phyloP scores from a whole-genome alignment of 495 filamentous ascomycete species.

The Aspergillus steynii region DNA sequence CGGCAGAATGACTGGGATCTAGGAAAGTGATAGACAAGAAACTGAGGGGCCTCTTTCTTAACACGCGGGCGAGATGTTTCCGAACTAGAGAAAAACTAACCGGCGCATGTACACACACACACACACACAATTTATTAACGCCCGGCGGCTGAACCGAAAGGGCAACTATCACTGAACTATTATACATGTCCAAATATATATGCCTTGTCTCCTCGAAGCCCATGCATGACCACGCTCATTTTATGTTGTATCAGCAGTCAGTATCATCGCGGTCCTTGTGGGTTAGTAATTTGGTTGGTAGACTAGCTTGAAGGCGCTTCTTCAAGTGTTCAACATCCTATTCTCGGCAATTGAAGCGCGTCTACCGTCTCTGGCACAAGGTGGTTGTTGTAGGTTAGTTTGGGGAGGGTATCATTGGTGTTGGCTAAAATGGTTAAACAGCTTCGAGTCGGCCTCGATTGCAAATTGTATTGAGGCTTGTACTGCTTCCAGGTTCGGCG shows the following conservation, averaged over 20 bases:
- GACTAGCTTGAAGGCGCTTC: conserved; percentile 31
- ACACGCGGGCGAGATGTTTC: conserved; percentile 2
- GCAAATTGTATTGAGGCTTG: conserved; percentile 35
- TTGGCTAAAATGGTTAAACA: conserved; percentile 20
- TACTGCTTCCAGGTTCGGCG: conserved; percentile 35
- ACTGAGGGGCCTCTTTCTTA: conserved; percentile 9
- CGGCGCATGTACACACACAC: conserved; percentile 4
- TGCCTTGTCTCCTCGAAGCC: conserved; percentile 27
- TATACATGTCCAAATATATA: conserved; percentile 27
- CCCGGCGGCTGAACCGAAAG: conserved; percentile 32
- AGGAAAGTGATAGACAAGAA: conserved; percentile 10
- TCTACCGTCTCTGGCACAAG: conserved; percentile 24
- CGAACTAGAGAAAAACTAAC: conserved; percentile 11
- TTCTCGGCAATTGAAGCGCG: conserved; percentile 26
- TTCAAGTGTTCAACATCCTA: conserved; percentile 32
- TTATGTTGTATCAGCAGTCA: conserved; percentile 27
- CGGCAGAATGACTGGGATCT: neutral
- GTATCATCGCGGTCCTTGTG: conserved; percentile 25
- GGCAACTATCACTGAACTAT: conserved; percentile 34
- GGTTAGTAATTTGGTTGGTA: conserved; percentile 32
- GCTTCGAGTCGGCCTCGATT: conserved; percentile 35
- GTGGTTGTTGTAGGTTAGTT: conserved; percentile 22
- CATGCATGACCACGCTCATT: conserved; percentile 19
- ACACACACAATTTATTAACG: conserved; percentile 37
- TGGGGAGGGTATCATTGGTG: conserved; percentile 13